Base-by-base conservation (phyloP, 1,139 yeast genomes). In the Sugiyamaella pinicola region DNA sequence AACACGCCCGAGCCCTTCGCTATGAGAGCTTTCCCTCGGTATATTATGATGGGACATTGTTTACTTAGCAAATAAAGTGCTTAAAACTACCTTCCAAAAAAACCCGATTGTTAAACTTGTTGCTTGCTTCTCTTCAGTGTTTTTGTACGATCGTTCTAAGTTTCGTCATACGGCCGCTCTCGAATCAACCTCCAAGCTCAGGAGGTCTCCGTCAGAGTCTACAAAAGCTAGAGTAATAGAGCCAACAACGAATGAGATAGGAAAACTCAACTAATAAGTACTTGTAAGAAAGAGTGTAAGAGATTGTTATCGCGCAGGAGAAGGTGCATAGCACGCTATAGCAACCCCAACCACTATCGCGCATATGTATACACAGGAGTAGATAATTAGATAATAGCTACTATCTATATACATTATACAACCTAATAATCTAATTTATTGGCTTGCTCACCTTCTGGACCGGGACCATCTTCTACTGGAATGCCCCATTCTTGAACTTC, bases 401-500 rank as follows among this genome's bases (percentile, higher is more conserved):
- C 15, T 8, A 18, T 19, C 12, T 26, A 26, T 26, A 26, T 26
- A 26, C 31, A 26, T n/a, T n/a, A n/a, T 24, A 24, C 6, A 17
- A 31, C 9, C 17, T 42, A 42, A 22, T 42, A 42, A 37, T 42
- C 46, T 6, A 42, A 37, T 5, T 42, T 42, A 24, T 42, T 42
- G 8, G 46, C 15, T 18, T 18, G 37, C 3, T 42, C 46, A 31
- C 3, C 12, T 5, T 42, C 37, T 7, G 46, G 48, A n/a, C 24
- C 34, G 3, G 41, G 40, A n/a, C 41, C 15, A 19, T 84, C 90
- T 56, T 88, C 97, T 1, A 93, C 96, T 0, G 99, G 98, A 45
- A 93, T 93, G 21, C 96, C 88, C 96, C 96, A 91, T 64, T 84
- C 88, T 59, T 87, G 91, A 55, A 91, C 85, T 64, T 87, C 96